These are phyloP conservation scores for Monosporascus sp. DNA, from an alignment of 2,329 filamentous ascomycete genomes.

Conservation along the genomic window DNA sequence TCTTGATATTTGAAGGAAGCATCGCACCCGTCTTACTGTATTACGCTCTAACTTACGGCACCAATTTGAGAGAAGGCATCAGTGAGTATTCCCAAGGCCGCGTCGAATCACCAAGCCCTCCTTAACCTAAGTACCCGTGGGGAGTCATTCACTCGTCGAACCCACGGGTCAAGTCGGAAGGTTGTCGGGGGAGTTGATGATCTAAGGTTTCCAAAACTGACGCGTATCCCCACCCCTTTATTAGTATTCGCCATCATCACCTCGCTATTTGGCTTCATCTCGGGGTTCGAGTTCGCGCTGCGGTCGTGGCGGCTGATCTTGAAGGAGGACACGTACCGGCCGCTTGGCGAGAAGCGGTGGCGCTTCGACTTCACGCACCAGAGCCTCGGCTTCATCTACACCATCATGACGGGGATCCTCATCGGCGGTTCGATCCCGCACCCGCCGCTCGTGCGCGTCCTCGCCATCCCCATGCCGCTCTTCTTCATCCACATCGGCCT, in stretches of 20 bases:
- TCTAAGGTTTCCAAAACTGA: no score
- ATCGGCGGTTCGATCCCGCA: conserved; percentile 47
- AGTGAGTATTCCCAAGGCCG: conserved; percentile 14
- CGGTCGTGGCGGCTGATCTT: conserved; percentile 44
- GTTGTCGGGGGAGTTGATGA: no score
- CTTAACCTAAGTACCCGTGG: no score
- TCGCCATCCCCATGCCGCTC: conserved; percentile 47
- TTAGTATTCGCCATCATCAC: conserved; percentile 48
- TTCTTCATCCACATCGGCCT: conserved; percentile 44
- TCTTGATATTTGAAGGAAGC: conserved; percentile 42
- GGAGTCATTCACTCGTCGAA: no score
- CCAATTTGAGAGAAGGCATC: conserved; percentile 30
- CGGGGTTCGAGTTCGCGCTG: conserved; percentile 47
- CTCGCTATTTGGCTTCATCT: conserved; percentile 50
- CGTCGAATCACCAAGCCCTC: no score
- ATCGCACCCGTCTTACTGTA: conserved; percentile 48
- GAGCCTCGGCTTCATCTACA: conserved; percentile 42
- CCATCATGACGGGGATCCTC: conserved; percentile 43
- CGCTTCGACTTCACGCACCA: conserved; percentile 45
- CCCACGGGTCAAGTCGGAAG: no score
- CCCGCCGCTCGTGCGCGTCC: conserved; percentile 41
- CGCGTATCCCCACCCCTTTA: conserved; percentile 20
- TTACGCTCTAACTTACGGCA: conserved; percentile 41
- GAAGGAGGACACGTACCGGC: conserved; percentile 44
- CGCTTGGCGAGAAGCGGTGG: conserved; percentile 44